Percentiles rank a stretch among this genome's conserved stretches.
Evolutionary conservation across 2,329 filamentous ascomycete genomes (phyloP).

Genomic region (Ceratocystis huliohia): DNA sequence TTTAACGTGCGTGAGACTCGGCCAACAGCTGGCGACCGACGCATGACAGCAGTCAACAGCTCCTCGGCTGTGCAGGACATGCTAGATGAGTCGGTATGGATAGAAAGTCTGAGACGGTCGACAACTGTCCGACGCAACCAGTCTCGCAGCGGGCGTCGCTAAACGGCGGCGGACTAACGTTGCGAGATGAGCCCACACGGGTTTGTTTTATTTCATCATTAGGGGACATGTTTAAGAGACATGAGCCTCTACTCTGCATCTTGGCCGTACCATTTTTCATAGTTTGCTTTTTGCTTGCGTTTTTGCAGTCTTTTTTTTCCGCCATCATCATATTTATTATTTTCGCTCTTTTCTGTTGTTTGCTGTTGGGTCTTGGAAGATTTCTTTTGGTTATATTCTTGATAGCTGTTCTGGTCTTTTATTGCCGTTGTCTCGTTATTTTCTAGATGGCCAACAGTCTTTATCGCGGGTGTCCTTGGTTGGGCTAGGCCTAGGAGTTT

Average conservation of each 20-base stretch:
- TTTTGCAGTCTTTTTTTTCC: not conserved
- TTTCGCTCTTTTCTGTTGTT: not conserved
- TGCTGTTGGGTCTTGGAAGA: not conserved
- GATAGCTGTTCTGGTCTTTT: not conserved
- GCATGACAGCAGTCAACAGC: constrained; percentile 19
- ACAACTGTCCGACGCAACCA: constrained; percentile 48
- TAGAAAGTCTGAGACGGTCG: constrained; percentile 79
- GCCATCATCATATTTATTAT: not conserved
- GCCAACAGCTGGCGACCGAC: constrained; percentile 21
- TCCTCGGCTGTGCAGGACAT: constrained; percentile 53
- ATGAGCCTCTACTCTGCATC: not conserved
- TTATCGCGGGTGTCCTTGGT: not conserved
- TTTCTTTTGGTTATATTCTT: constrained; percentile 6
- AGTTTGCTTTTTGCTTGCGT: not conserved
- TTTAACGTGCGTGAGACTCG: constrained; percentile 43
- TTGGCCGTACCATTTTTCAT: constrained; percentile 2
- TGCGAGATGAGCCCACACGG: not conserved
- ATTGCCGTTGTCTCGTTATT: not conserved
- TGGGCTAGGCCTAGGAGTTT: not conserved
- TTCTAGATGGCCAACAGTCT: not conserved
- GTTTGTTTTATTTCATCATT: constrained; percentile 8
- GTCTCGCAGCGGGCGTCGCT: not conserved
- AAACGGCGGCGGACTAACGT: not conserved
- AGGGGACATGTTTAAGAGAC: not conserved
- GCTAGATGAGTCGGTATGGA: constrained; percentile 82